These are phyloP conservation scores for Chernovozyma aurita DNA, from an alignment of 1,139 yeast genomes.

Conservation along the genomic window DNA sequence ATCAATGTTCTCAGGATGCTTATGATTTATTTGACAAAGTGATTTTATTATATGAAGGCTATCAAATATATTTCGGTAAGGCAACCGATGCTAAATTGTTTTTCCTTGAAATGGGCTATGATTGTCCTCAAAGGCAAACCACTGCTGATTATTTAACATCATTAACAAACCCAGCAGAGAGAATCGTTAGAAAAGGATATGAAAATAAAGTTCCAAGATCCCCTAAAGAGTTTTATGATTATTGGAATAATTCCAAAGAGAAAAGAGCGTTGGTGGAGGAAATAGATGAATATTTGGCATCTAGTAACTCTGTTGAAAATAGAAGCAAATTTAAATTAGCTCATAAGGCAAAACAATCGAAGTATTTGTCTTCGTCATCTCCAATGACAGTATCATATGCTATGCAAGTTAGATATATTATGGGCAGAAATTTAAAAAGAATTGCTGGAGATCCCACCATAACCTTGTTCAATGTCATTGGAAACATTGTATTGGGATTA, in stretches of 20 bases:
- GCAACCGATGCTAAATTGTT: slow-evolving; percentile 36
- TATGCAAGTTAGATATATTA: slow-evolving; percentile 61
- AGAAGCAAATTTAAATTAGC: slow-evolving; percentile 39
- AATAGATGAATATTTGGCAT: slow-evolving; percentile 18
- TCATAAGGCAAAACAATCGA: slow-evolving; percentile 56
- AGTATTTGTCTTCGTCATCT: slow-evolving; percentile 47
- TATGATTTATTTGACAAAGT: slow-evolving; percentile 48
- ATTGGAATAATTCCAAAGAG: slow-evolving; percentile 23
- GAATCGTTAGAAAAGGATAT: slow-evolving; percentile 50
- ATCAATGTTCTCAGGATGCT: slow-evolving; percentile 78
- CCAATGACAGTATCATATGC: slow-evolving; percentile 63
- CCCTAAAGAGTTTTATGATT: slow-evolving; percentile 21
- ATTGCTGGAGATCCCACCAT: slow-evolving; percentile 64
- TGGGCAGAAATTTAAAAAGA: slow-evolving; percentile 61
- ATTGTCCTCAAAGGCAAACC: slow-evolving; percentile 72
- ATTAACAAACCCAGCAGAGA: slow-evolving; percentile 68
- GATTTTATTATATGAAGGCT: slow-evolving; percentile 37
- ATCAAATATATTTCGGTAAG: slow-evolving; percentile 39
- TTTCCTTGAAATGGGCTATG: slow-evolving; percentile 46
- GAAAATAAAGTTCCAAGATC: slow-evolving; percentile 27
- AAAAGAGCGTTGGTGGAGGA: slow-evolving; percentile 11
- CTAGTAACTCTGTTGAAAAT: slow-evolving; percentile 14
- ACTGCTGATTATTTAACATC: slow-evolving; percentile 83
- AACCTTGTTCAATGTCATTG: slow-evolving; percentile 53
- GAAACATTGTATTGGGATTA: slow-evolving; percentile 66